phyloP scores from a whole-genome alignment of 2,329 filamentous ascomycete species.

The Emmonsia crescens region DNA sequence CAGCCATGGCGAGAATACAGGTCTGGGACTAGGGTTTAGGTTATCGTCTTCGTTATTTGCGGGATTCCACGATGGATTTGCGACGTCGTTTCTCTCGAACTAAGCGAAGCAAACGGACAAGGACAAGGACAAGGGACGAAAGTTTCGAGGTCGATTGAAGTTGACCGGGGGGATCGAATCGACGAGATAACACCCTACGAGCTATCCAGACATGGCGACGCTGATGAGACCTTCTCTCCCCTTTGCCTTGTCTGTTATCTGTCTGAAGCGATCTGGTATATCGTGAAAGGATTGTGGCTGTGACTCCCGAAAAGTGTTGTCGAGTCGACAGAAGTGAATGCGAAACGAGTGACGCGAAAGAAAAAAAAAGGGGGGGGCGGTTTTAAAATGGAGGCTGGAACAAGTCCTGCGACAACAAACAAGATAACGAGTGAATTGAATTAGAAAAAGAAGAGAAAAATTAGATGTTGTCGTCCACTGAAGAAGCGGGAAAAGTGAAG shows the following conservation, averaged over 20 bases:
- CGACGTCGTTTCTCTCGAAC: background rate
- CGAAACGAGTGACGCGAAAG: constrained; percentile 4
- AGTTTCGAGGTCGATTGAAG: background rate
- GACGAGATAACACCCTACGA: background rate
- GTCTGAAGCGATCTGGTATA: background rate
- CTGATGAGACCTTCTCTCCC: background rate
- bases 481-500: background rate
- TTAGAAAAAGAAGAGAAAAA: constrained; percentile 7
- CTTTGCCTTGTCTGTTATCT: background rate
- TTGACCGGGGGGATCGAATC: background rate
- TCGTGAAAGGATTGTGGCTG: background rate
- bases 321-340: constrained; percentile 2
- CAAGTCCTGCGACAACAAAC: constrained; percentile 13
- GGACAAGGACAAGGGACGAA: background rate
- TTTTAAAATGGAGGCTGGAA: constrained; percentile 10
- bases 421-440: constrained; percentile 5
- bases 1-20: constrained; percentile 22
- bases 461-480: constrained; percentile 5
- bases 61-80: background rate
- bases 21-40: background rate
- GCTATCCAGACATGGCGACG: background rate
- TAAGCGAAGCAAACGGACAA: background rate
- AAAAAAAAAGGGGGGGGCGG: constrained; percentile 1
- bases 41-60: background rate
- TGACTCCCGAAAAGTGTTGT: background rate